A percentile compares a stretch with the other conserved stretches of the same genome.
phyloP scores from a whole-genome alignment of 2,329 filamentous ascomycete genomes.

The Pezicula rhizophila region DNA sequence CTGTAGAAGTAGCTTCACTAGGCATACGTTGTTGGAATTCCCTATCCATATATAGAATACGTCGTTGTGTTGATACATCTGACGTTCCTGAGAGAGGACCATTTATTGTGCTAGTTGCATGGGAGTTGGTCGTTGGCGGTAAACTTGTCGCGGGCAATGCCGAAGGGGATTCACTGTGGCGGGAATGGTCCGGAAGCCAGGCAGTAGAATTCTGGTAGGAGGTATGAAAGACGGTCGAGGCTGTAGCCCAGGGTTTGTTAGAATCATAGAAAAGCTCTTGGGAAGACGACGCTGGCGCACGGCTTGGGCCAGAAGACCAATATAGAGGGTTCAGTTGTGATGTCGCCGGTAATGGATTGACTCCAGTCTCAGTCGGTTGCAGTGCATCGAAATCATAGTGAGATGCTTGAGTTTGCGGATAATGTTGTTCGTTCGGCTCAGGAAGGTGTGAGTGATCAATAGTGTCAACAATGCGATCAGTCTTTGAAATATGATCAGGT shows the following conservation, averaged over 20 bases:
- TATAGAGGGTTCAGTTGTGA: constrained; percentile 6
- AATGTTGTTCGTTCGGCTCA: constrained; percentile 5
- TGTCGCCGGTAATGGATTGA: background rate
- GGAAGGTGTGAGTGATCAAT: constrained; percentile 16
- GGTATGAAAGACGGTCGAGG: constrained; percentile 7
- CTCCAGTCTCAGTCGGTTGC: constrained; percentile 6
- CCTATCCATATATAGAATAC: no score
- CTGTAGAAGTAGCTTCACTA: background rate
- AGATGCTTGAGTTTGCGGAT: constrained; percentile 4
- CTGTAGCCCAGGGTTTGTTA: constrained; percentile 8
- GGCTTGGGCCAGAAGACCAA: constrained; percentile 11
- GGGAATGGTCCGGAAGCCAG: constrained; percentile 1
- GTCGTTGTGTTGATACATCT: no score
- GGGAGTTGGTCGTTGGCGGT: no score
- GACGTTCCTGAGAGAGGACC: background rate
- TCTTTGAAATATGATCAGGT: background rate
- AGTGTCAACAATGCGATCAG: constrained; percentile 6
- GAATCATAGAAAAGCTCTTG: constrained; percentile 8
- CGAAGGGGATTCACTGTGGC: background rate
- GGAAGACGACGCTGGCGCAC: constrained; percentile 6
- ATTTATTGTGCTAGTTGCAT: background rate
- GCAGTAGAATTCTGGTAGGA: constrained; percentile 2
- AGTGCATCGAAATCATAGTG: constrained; percentile 22
- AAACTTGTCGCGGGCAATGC: background rate
- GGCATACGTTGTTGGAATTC: no score